Percentiles rank a stretch among this genome's conserved stretches.
phyloP scores from a whole-genome alignment of 2,329 filamentous ascomycete species.

The Pseudogymnoascus sp. region DNA sequence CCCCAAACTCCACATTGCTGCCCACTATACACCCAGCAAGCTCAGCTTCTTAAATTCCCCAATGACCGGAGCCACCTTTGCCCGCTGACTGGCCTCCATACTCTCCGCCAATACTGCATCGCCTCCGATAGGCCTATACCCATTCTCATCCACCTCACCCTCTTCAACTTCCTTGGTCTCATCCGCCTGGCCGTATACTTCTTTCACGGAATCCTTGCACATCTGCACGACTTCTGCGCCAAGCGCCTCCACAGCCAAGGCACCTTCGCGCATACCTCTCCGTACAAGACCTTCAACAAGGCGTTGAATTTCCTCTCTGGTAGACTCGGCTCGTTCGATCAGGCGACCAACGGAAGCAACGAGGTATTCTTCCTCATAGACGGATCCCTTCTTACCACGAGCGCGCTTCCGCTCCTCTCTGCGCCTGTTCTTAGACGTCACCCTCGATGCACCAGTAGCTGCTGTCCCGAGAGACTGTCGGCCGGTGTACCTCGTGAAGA shows the following conservation, averaged over 20 bases:
- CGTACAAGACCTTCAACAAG: slow-evolving; percentile 71
- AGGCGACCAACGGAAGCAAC: slow-evolving; percentile 78
- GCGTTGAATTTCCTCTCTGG: slow-evolving; percentile 61
- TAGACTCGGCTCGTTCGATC: slow-evolving; percentile 69
- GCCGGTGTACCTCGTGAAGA: slow-evolving; percentile 89
- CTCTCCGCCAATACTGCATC: slow-evolving; percentile 28
- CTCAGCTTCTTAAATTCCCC: slow-evolving; percentile 35
- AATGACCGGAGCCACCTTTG: slow-evolving; percentile 25
- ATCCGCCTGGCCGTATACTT: slow-evolving; percentile 52
- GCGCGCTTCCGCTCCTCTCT: slow-evolving; percentile 94
- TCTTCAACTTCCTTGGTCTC: slow-evolving; percentile 17
- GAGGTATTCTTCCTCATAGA: slow-evolving; percentile 97
- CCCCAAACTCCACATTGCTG: slow-evolving; percentile 7
- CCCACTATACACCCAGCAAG: slow-evolving; percentile 25
- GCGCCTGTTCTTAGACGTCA: slow-evolving; percentile 78
- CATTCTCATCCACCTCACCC: slow-evolving; percentile 22
- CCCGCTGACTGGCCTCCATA: slow-evolving; percentile 21
- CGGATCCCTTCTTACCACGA: slow-evolving; percentile 86
- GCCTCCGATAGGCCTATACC: slow-evolving; percentile 23
- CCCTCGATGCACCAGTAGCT: slow-evolving; percentile 64
- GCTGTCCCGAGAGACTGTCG: slow-evolving; percentile 58
- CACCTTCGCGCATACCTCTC: slow-evolving; percentile 80
- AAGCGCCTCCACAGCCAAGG: slow-evolving; percentile 64
- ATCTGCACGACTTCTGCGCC: slow-evolving; percentile 65
- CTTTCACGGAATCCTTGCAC: slow-evolving; percentile 56